These are phyloP conservation scores for Penicillium flavigenum DNA, from an alignment of 495 filamentous ascomycete genomes.

Conservation along the genomic window DNA sequence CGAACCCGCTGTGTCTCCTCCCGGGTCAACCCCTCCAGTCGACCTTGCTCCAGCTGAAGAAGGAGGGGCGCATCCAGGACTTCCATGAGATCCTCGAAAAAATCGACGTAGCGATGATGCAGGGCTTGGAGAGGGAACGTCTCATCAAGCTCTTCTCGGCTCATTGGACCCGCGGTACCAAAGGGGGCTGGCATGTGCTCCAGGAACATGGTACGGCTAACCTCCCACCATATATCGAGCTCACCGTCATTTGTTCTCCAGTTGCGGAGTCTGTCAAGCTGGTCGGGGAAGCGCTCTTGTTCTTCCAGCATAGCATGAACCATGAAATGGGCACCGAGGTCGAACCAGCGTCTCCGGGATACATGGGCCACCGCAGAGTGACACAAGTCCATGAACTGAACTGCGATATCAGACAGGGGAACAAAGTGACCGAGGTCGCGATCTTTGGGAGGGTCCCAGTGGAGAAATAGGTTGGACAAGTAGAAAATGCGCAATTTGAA, in stretches of 20 bases:
- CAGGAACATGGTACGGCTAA: slow-evolving; percentile 16
- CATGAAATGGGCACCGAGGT: slow-evolving; percentile 49
- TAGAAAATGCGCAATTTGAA: slow-evolving; percentile 31
- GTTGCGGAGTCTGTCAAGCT: slow-evolving; percentile 26
- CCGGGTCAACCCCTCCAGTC: slow-evolving; percentile 34
- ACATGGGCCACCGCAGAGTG: slow-evolving; percentile 27
- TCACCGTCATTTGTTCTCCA: slow-evolving; percentile 24
- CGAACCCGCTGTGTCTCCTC: slow-evolving; percentile 39
- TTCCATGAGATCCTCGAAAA: slow-evolving; percentile 36
- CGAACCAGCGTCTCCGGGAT: slow-evolving; percentile 38
- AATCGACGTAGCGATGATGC: slow-evolving; percentile 10
- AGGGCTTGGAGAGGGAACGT: slow-evolving; percentile 10
- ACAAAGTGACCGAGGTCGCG: not conserved
- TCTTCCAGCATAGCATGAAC: slow-evolving; percentile 52
- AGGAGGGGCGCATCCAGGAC: slow-evolving; percentile 42
- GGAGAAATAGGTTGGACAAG: slow-evolving; percentile 19
- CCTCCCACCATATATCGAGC: slow-evolving; percentile 15
- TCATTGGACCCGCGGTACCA: slow-evolving; percentile 10
- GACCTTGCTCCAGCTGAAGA: slow-evolving; percentile 46
- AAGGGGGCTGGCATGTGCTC: slow-evolving; percentile 14
- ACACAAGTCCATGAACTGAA: slow-evolving; percentile 51
- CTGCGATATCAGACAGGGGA: slow-evolving; percentile 43
- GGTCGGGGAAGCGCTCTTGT: slow-evolving; percentile 26
- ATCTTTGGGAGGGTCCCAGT: slow-evolving; percentile 7
- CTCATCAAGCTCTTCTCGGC: slow-evolving; percentile 8